These are phyloP conservation scores for Cladosporium colombiae DNA, from an alignment of 2,329 filamentous ascomycete species.

Conservation along the genomic window DNA sequence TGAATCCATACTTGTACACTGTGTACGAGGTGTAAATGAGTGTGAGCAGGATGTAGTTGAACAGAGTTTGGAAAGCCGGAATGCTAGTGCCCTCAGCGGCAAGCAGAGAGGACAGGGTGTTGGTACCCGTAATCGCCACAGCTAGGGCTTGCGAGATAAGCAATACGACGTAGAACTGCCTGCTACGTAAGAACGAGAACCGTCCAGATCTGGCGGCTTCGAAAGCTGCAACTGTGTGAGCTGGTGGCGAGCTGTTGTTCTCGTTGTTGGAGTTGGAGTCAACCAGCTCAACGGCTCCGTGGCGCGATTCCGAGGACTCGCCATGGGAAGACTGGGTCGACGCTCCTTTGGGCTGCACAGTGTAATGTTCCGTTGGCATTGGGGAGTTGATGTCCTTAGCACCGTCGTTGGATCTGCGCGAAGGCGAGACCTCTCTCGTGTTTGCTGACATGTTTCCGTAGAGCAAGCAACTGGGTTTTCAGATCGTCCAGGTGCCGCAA, in stretches of 20 bases:
- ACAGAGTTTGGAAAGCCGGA: constrained; percentile 91
- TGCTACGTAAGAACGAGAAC: constrained; percentile 74
- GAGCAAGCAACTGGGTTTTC: background rate
- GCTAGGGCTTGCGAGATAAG: constrained; percentile 74
- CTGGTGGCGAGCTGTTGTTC: constrained; percentile 31
- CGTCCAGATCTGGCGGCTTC: constrained; percentile 49
- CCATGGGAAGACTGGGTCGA: constrained; percentile 22
- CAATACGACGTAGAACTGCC: constrained; percentile 85
- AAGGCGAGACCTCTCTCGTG: constrained; percentile 6
- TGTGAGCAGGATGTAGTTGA: constrained; percentile 87
- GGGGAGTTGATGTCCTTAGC: constrained; percentile 24
- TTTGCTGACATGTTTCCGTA: constrained; percentile 22
- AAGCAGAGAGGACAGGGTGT: constrained; percentile 83
- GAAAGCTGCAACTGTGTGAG: constrained; percentile 42
- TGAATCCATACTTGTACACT: constrained; percentile 75
- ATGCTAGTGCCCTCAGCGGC: constrained; percentile 70
- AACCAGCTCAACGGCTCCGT: constrained; percentile 42
- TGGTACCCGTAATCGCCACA: constrained; percentile 87
- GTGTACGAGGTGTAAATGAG: constrained; percentile 79
- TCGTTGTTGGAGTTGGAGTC: constrained; percentile 26
- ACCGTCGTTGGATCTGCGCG: constrained; percentile 10
- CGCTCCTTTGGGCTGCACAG: constrained; percentile 34
- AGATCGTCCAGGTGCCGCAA: background rate
- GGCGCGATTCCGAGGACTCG: constrained; percentile 26
- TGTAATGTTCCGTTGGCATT: constrained; percentile 32